Base-by-base conservation (phyloP, 2,329 filamentous ascomycete species). In the Lachnellula willkommii region DNA sequence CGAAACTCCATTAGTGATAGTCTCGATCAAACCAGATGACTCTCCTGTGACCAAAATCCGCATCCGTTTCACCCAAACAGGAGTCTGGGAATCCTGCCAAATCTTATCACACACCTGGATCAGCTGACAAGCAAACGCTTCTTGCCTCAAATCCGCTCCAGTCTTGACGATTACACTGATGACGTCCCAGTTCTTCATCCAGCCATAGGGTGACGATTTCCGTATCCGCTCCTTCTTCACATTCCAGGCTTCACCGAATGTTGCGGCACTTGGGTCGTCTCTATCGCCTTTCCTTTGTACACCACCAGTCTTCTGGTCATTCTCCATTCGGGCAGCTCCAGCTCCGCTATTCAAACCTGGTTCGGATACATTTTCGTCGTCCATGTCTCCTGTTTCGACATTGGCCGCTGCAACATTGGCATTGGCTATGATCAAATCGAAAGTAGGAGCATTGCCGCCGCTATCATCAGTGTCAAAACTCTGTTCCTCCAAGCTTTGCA, bases 51-150 rank as follows among this genome's bases (percentile, higher is more conserved):
- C 89, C 52, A 94, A 75, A 52, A 94, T 94, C 53, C 89, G 84
- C 89, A 94, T 94, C 56, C 87, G 79, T 73, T 92, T 92, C 20
- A 92, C 88, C 89, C 90, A 94, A n/a, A 94, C 89, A 37, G 87
- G 80, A 35, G 89, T 82, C 26, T 78, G 75, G 15, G 88, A 85
- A 60, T 91, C 88, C 47, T 84, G 75, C 87, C 89, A 94, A 63
- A 92, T 91, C 73, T 87, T 89, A 67, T 88, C 81, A 72, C 89
- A 94, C 12, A 91, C 87, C 55, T 83, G 79, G 63, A 94, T 94
- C 46, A 94, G 79, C 72, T 94, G 89, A 69, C 89, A 93, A 6
- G 89, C 89, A 71, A 94, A 94, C 0, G 89, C 89, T 72, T 94
- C 89, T 73, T 94, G 89, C 50, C 89, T 80, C 59, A 94, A 75